phyloP scores from a whole-genome alignment of 305 asterid species.

The Nicotiana rustica region DNA sequence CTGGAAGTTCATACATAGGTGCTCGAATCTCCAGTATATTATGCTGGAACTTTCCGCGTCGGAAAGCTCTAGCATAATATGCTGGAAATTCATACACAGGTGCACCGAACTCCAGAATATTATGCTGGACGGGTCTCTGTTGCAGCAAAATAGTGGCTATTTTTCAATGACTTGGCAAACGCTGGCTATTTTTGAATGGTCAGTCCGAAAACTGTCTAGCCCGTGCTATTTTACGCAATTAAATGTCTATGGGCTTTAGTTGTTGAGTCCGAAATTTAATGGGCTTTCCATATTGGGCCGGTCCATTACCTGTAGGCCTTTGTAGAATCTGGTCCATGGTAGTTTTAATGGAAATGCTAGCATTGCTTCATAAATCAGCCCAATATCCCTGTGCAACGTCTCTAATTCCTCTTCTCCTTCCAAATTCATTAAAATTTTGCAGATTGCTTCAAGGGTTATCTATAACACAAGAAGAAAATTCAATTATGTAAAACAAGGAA shows the following conservation, averaged over 20 bases:
- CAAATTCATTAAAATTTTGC: constrained; percentile 37
- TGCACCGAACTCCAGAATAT: too few species aligned
- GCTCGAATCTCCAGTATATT: too few species aligned
- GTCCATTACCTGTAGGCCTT: constrained; percentile 35
- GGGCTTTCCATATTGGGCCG: not conserved
- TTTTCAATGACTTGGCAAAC: too few species aligned
- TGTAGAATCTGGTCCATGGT: constrained; percentile 40
- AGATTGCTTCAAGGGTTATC: constrained; percentile 33
- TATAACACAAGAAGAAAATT: not conserved
- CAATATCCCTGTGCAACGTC: constrained; percentile 27
- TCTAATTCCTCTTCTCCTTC: constrained; percentile 21
- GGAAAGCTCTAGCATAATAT: too few species aligned
- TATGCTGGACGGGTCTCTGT: too few species aligned
- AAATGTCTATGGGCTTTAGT: not conserved
- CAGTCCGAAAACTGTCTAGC: too few species aligned
- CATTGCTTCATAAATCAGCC: constrained; percentile 31
- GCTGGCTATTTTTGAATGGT: too few species aligned
- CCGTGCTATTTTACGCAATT: not conserved
- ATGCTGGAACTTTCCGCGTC: too few species aligned
- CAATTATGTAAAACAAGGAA: not conserved
- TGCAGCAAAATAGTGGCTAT: too few species aligned
- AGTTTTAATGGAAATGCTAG: constrained; percentile 34
- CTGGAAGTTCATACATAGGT: too few species aligned
- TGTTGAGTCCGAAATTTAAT: not conserved
- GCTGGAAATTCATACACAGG: too few species aligned